Evolutionary conservation across 306 rosid species (phyloP).

Genomic region (Malus fusca): DNA sequence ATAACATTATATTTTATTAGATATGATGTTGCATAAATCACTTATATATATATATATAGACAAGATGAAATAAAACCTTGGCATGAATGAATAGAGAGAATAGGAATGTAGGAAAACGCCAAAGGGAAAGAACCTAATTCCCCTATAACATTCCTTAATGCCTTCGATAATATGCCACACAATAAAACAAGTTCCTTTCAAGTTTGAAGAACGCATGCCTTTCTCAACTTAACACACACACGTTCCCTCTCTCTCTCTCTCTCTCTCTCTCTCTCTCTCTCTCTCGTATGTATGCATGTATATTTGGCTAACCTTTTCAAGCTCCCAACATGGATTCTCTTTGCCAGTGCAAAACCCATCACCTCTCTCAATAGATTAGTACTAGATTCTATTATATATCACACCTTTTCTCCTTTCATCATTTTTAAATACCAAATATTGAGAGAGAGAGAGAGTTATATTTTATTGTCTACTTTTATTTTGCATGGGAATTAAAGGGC

Average conservation of each 20-base stretch:
- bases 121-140: conserved; percentile 31
- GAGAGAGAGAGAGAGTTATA: background rate
- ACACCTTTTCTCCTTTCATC: conserved; percentile 48
- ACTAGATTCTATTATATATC: conserved; percentile 61
- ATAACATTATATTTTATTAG: background rate
- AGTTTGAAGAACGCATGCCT: conserved; percentile 58
- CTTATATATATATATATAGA: background rate
- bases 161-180: background rate
- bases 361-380: conserved; percentile 71
- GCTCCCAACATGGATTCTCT: conserved; percentile 81
- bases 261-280: background rate
- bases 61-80: background rate
- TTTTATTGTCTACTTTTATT: conserved; percentile 4
- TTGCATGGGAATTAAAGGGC: conserved; percentile 46
- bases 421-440: conserved; percentile 10
- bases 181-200: conserved; percentile 29
- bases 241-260: background rate
- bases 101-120: conserved; percentile 29
- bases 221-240: conserved; percentile 44
- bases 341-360: conserved; percentile 55
- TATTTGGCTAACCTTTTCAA: conserved; percentile 69
- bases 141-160: background rate
- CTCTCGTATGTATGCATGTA: background rate
- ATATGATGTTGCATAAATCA: background rate
- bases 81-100: background rate